These are phyloP conservation scores for Pyropia yezoensis DNA, from an alignment of 23 red algal genomes.

Conservation along the genomic window DNA sequence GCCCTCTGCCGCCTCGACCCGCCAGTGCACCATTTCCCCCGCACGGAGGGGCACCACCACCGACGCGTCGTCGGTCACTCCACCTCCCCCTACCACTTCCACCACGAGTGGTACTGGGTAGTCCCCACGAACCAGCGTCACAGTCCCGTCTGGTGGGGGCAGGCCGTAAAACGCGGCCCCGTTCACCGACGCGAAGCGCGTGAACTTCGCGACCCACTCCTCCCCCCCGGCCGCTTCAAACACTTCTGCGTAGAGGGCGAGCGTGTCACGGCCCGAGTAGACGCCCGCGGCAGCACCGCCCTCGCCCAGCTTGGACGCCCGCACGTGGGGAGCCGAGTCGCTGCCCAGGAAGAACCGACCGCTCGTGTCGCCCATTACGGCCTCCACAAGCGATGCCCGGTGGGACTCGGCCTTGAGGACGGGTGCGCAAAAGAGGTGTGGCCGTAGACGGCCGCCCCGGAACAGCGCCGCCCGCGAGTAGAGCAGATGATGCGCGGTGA, in stretches of 20 bases:
- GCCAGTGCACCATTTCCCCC: no score
- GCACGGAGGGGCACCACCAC: no score
- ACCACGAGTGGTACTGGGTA: no score
- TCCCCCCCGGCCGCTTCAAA: conserved; percentile 62
- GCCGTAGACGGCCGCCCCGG: conserved; percentile 52
- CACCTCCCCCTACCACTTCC: no score
- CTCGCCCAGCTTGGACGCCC: conserved; percentile 27
- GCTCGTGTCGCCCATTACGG: conserved; percentile 35
- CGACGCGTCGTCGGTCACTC: no score
- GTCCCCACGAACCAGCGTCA: conserved; percentile 12
- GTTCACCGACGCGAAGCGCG: conserved; percentile 64
- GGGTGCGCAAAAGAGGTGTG: conserved; percentile 80
- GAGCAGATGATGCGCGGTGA: conserved; percentile 83
- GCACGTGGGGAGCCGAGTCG: conserved; percentile 80
- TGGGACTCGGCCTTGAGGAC: conserved; percentile 77
- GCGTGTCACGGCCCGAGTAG: conserved; percentile 44
- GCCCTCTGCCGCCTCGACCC: no score
- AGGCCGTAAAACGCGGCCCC: conserved; percentile 81
- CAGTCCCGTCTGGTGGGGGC: conserved; percentile 36
- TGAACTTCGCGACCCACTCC: conserved; percentile 38
- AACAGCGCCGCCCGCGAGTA: conserved; percentile 63
- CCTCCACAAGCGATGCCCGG: conserved; percentile 49
- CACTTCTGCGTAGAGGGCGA: conserved; percentile 75
- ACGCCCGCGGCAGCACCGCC: conserved; percentile 60
- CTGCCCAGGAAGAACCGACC: conserved; percentile 84